Evolutionary conservation across 2,329 filamentous ascomycete species (phyloP).

Genomic region (Apiospora pterosperma): DNA sequence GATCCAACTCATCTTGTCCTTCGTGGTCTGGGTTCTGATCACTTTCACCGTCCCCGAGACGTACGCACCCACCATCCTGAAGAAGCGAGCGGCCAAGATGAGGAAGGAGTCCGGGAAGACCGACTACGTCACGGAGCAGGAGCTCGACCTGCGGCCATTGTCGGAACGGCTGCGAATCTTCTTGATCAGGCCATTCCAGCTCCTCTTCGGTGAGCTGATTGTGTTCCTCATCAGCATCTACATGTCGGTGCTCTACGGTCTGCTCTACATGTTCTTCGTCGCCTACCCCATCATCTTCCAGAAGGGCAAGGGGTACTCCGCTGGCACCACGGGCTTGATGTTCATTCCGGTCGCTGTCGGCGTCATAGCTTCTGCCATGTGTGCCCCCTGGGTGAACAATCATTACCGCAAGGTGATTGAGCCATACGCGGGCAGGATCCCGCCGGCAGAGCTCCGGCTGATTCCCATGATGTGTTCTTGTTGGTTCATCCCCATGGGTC

Average conservation of each 20-base stretch:
- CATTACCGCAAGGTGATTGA: constrained; percentile 60
- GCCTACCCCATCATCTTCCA: constrained; percentile 71
- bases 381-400: constrained; percentile 72
- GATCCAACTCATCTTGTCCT: constrained; percentile 76
- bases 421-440: constrained; percentile 32
- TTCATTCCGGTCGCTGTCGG: constrained; percentile 81
- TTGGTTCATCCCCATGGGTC: constrained; percentile 63
- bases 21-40: constrained; percentile 68
- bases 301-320: constrained; percentile 72
- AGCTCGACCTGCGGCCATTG: constrained; percentile 70
- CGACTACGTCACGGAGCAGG: constrained; percentile 73
- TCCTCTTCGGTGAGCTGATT: constrained; percentile 80
- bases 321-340: constrained; percentile 76
- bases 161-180: constrained; percentile 69
- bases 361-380: constrained; percentile 63
- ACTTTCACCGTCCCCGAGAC: constrained; percentile 90
- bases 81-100: constrained; percentile 66
- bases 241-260: constrained; percentile 77
- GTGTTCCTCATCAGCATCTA: constrained; percentile 81
- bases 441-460: constrained; percentile 73
- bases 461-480: constrained; percentile 80
- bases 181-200: constrained; percentile 77
- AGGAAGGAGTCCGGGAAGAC: constrained; percentile 64
- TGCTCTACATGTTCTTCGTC: constrained; percentile 76
- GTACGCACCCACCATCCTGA: constrained; percentile 76